Percentiles rank a stretch among this genome's conserved stretches.
phyloP scores from a whole-genome alignment of 306 rosid genomes.

The apple (Malus domestica) region ASM211411v1 NC_041803.1:6821501-6822000 shows the following conservation, averaged over 20 bases:
- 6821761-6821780: not conserved
- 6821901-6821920: constrained; percentile 76
- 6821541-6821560: not conserved
- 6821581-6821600: not conserved
- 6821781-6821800: not conserved
- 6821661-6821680: not conserved
- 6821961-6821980: constrained; percentile 76
- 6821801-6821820: not conserved
- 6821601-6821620: not conserved
- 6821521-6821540: too few relatives aligned
- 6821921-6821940: constrained; percentile 82
- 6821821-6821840: constrained; percentile 4
- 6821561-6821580: not conserved
- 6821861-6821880: constrained; percentile 87
- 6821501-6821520: too few relatives aligned
- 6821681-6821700: not conserved
- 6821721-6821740: constrained; percentile 5
- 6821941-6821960: constrained; percentile 79
- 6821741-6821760: constrained; percentile 14
- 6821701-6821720: not conserved
- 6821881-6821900: constrained; percentile 59
- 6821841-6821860: constrained; percentile 52
- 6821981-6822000: constrained; percentile 77
- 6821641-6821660: not conserved
- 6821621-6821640: not conserved